Conservation (phyloP, 2,329 filamentous ascomycete species). For the Calonectria henricotiae region DNA sequence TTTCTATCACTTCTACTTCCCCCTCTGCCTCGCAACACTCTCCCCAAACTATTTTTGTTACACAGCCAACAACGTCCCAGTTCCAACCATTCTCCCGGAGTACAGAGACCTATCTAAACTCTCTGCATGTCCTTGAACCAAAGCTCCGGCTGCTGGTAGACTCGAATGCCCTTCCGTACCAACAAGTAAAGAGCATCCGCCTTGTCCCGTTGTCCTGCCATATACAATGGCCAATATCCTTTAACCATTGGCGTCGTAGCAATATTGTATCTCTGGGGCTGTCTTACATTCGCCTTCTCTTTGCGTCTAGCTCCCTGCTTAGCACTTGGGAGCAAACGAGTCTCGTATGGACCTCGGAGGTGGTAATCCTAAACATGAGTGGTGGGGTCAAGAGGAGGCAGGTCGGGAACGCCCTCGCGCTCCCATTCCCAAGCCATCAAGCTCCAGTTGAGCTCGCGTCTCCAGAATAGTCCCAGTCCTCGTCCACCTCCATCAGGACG, state of each 20-base stretch:
- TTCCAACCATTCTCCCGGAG: constrained; percentile 50
- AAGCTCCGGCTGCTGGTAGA: constrained; percentile 46
- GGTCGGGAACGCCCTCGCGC: constrained; percentile 60
- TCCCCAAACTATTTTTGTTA: constrained; percentile 49
- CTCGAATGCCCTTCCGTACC: constrained; percentile 44
- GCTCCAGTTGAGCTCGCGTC: constrained; percentile 89
- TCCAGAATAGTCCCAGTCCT: constrained; percentile 80
- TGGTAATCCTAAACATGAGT: constrained; percentile 68
- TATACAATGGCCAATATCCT: constrained; percentile 35
- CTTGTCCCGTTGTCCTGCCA: constrained; percentile 32
- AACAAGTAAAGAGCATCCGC: constrained; percentile 35
- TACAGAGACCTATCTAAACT: constrained; percentile 69
- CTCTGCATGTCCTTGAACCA: constrained; percentile 61
- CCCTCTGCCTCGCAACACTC: constrained; percentile 1
- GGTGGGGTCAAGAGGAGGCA: constrained; percentile 64
- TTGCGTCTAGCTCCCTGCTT: constrained; percentile 30
- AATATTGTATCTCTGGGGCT: constrained; percentile 37
- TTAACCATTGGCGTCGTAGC: constrained; percentile 42
- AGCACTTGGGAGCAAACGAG: constrained; percentile 49
- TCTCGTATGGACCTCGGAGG: constrained; percentile 60
- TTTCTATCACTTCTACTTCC: constrained; percentile 24
- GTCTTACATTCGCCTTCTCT: constrained; percentile 37
- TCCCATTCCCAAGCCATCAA: constrained; percentile 86
- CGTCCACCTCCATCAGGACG: constrained; percentile 71
- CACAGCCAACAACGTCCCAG: constrained; percentile 43